Evolutionary conservation across 192 early-diverging fungal genomes (phyloP).

Genomic region (Coemansia sp.): DNA sequence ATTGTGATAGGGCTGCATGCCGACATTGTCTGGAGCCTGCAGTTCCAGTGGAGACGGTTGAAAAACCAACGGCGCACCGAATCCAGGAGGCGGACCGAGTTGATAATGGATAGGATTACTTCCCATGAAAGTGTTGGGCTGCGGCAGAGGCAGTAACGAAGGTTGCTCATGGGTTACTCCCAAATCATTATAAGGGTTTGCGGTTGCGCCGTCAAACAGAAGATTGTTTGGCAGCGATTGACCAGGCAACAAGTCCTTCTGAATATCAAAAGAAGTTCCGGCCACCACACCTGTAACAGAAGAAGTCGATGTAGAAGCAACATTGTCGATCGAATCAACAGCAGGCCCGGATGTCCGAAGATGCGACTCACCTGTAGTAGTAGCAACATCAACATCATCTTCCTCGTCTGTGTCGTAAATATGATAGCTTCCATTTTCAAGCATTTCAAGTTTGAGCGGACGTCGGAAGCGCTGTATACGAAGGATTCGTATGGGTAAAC

Average conservation of each 20-base stretch:
- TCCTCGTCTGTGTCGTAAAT: conserved; percentile 31
- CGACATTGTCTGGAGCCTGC: conserved; percentile 6
- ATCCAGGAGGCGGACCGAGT: not conserved
- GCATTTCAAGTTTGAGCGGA: conserved; percentile 24
- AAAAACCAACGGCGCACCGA: not conserved
- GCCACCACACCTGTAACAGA: not conserved
- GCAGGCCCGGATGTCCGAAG: not conserved
- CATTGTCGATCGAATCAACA: not conserved
- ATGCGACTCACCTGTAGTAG: not conserved
- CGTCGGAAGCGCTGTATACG: conserved; percentile 40
- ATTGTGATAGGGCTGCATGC: not conserved
- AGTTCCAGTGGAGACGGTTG: conserved; percentile 9
- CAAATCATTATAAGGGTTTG: not conserved
- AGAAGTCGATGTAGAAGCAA: not conserved
- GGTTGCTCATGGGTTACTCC: not conserved
- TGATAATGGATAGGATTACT: conserved; percentile 12
- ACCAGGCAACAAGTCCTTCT: not conserved
- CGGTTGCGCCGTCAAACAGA: not conserved
- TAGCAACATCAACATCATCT: conserved; percentile 9
- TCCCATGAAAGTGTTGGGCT: not conserved
- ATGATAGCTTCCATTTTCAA: conserved; percentile 23
- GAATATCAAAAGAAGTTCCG: not conserved
- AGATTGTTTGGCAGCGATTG: not conserved
- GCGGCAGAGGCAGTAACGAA: not conserved
- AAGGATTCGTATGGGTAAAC: conserved; percentile 30